phyloP scores from a whole-genome alignment of 1,284 basidiomycete genomes.

The Neonothopanus nambi region DNA sequence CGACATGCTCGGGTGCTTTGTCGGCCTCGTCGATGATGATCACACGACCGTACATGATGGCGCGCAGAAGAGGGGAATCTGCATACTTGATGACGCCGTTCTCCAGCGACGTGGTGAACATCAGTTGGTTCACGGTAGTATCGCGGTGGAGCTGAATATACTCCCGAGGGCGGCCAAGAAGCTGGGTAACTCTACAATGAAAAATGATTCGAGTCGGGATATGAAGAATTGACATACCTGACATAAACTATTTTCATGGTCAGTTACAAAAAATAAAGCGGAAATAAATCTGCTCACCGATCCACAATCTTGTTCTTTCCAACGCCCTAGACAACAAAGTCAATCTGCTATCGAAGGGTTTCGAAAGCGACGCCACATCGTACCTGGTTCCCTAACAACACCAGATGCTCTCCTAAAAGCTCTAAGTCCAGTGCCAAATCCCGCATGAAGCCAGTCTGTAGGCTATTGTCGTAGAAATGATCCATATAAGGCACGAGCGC shows the following conservation, averaged over 20 bases:
- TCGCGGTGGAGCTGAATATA: slow-evolving; percentile 70
- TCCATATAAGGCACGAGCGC: slow-evolving; percentile 67
- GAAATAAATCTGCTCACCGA: slow-evolving; percentile 24
- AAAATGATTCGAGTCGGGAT: background rate
- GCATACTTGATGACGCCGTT: slow-evolving; percentile 57
- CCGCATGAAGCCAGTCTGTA: slow-evolving; percentile 65
- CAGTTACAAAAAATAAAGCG: background rate
- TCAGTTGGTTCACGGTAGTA: slow-evolving; percentile 67
- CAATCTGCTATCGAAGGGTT: background rate
- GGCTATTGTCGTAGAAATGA: slow-evolving; percentile 66
- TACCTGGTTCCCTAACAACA: slow-evolving; percentile 68
- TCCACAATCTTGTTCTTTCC: slow-evolving; percentile 73
- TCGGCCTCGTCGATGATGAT: slow-evolving; percentile 71
- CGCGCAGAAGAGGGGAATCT: slow-evolving; percentile 65
- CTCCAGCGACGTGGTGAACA: slow-evolving; percentile 64
- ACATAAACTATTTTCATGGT: slow-evolving; percentile 35
- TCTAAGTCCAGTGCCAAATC: slow-evolving; percentile 64
- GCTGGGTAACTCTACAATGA: slow-evolving; percentile 30
- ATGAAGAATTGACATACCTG: slow-evolving; percentile 44
- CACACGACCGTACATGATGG: slow-evolving; percentile 56
- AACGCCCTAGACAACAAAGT: slow-evolving; percentile 45
- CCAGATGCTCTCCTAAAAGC: slow-evolving; percentile 59
- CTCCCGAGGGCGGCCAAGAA: slow-evolving; percentile 61
- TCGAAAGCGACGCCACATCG: slow-evolving; percentile 9
- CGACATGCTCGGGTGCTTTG: slow-evolving; percentile 71